A percentile compares a stretch with the other conserved stretches of the same genome.
Evolutionary conservation across 208 protist species (phyloP).

Genomic region (Acanthamoeba castellanii): DNA sequence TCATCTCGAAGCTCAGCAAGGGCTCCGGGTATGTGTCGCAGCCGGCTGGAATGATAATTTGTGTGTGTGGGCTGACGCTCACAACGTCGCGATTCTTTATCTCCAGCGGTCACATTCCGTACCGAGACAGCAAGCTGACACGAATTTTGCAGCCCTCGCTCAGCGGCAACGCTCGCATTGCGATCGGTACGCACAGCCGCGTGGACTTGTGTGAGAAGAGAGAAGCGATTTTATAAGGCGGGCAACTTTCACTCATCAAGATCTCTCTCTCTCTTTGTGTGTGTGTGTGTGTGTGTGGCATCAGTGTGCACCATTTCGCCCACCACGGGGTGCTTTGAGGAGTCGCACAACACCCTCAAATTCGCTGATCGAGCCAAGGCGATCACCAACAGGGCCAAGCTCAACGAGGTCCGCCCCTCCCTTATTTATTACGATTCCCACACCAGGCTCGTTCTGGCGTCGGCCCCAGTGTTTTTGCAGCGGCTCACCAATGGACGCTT

Average conservation of each 20-base stretch:
- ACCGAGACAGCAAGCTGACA: constrained; percentile 91
- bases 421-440: no score
- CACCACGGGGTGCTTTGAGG: constrained; percentile 35
- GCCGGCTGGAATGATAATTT: no score
- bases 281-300: not conserved
- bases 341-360: constrained; percentile 85
- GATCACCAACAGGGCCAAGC: constrained; percentile 87
- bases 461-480: not conserved
- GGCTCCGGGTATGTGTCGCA: not conserved
- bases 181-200: not conserved
- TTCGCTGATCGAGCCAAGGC: constrained; percentile 89
- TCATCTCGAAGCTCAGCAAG: constrained; percentile 88
- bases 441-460: not conserved
- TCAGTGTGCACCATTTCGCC: constrained; percentile 89
- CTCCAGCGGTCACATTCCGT: constrained; percentile 89
- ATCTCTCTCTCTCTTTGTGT: no score
- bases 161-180: constrained; percentile 70
- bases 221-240: no score
- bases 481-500: not conserved
- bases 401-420: constrained; percentile 85
- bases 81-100: no score
- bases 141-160: constrained; percentile 89
- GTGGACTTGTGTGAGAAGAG: constrained; percentile 70
- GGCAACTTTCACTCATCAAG: no score
- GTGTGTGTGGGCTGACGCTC: no score